Percentiles rank a stretch among this genome's conserved stretches.
Conservation (phyloP, 2,329 filamentous ascomycete species). For the Emergomyces pasteurianus region DNA sequence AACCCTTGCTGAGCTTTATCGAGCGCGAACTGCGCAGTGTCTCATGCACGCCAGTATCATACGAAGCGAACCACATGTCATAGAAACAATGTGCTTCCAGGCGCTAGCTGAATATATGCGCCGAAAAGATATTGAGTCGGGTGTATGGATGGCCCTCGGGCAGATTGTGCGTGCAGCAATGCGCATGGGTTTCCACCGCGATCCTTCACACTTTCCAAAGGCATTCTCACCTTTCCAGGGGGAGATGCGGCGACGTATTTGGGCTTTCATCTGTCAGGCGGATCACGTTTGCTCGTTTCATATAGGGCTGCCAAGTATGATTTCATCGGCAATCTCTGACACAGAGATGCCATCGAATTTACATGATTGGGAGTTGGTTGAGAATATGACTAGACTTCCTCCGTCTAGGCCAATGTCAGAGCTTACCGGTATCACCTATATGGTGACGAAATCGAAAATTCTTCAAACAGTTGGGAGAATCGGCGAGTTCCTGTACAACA, state of each 20-base stretch:
- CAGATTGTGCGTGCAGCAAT: conserved; percentile 19
- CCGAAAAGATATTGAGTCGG: conserved; percentile 11
- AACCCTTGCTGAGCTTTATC: neutral
- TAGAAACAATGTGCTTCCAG: conserved; percentile 19
- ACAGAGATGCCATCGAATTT: conserved; percentile 29
- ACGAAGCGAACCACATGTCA: conserved; percentile 14
- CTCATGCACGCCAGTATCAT: conserved; percentile 18
- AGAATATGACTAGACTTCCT: conserved; percentile 20
- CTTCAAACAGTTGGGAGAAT: conserved; percentile 8
- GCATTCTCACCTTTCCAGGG: conserved; percentile 22
- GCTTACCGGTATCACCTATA: conserved; percentile 12
- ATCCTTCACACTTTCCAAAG: conserved; percentile 23
- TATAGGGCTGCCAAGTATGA: conserved; percentile 26
- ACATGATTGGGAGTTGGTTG: conserved; percentile 28
- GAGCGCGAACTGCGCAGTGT: conserved; percentile 15
- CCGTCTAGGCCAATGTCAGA: conserved; percentile 17
- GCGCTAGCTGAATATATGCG: conserved; percentile 13
- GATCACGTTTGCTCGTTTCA: conserved; percentile 17
- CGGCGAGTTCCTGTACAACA: conserved; percentile 7
- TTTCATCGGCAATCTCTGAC: conserved; percentile 27
- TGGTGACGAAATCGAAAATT: conserved; percentile 5
- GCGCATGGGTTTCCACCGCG: conserved; percentile 33
- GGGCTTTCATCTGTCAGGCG: conserved; percentile 22
- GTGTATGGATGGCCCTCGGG: conserved; percentile 19
- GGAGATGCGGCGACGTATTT: conserved; percentile 26